A percentile compares a stretch with the other conserved stretches of the same genome.
These are phyloP conservation scores for Colletotrichum spinosum DNA, from an alignment of 2,329 filamentous ascomycete species.

Conservation along the genomic window DNA sequence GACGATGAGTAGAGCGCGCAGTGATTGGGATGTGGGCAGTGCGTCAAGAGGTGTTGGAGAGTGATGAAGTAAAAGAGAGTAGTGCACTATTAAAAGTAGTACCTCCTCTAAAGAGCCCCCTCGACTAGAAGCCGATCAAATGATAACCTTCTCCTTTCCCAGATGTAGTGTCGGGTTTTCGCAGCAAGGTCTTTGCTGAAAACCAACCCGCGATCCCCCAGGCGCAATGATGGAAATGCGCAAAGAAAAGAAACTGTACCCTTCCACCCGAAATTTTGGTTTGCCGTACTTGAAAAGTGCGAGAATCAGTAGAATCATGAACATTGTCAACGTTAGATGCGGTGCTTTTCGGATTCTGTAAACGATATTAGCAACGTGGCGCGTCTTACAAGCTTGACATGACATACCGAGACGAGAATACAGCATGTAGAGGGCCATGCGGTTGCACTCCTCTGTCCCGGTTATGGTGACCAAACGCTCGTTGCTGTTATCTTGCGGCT, in stretches of 20 bases:
- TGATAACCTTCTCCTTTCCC: slow-evolving; percentile 28
- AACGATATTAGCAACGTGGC: slow-evolving; percentile 42
- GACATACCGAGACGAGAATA: slow-evolving; percentile 90
- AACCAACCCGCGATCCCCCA: slow-evolving; percentile 32
- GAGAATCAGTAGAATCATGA: slow-evolving; percentile 38
- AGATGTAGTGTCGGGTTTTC: slow-evolving; percentile 26
- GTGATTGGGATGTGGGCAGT: slow-evolving; percentile 29
- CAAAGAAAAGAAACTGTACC: slow-evolving; percentile 36
- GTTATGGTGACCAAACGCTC: slow-evolving; percentile 97
- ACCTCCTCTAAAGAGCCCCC: slow-evolving; percentile 37
- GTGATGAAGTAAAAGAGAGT: slow-evolving; percentile 37
- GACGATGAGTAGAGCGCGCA: slow-evolving; percentile 23
- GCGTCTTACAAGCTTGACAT: slow-evolving; percentile 28
- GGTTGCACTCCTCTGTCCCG: slow-evolving; percentile 97
- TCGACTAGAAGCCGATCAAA: slow-evolving; percentile 35
- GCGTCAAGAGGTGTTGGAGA: slow-evolving; percentile 35
- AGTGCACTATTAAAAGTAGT: slow-evolving; percentile 39
- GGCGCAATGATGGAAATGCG: slow-evolving; percentile 32
- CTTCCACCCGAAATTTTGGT: slow-evolving; percentile 36
- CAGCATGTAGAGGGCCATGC: slow-evolving; percentile 99
- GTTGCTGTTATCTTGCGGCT: slow-evolving; percentile 98
- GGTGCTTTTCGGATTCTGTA: slow-evolving; percentile 59
- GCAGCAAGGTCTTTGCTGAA: slow-evolving; percentile 22
- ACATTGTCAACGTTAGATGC: slow-evolving; percentile 48
- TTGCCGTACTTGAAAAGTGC: slow-evolving; percentile 36